Base-by-base conservation (phyloP, 805 yeast genomes). In the Saccharomyces eubayanus region DNA sequence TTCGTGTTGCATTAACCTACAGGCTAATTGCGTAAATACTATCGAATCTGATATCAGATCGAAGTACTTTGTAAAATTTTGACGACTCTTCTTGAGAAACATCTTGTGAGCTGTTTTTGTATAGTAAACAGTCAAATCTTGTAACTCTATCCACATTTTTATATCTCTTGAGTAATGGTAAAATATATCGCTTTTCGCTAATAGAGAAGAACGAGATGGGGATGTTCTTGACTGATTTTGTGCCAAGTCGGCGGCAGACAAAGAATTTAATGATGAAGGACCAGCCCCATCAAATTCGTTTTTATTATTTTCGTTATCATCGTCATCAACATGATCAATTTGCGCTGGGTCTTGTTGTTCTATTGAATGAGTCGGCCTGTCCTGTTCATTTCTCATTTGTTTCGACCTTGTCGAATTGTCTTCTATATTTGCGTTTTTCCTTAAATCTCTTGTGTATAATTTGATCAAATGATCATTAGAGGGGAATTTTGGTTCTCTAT, bases 161-260 rank as follows among this genome's bases (percentile, higher is more conserved):
- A 84, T 71, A 64, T 87, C 92, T 10, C 78, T 68, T 11, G 82
- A 77, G 54, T 83, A 83, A 53, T 74, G 74, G 62, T 83, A 84
- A 63, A 85, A 85, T 9, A 80, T 57, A 10, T 70, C 76, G 5
- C 75, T 74, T 48, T 60, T 59, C 2, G 69, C 52, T 31, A 62
- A 60, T 52, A 62, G 67, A 57, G 63, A 52, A 57, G 59, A 51
- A 47, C 61, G 53, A 51, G 31, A 24, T 41, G 59, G 47, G 6
- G 41, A 31, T 21, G 51, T 30, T 51, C 54, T 49, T 40, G 50
- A 31, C 31, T 47, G 53, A 43, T 28, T 48, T 46, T 28, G 28
- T 11, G 50, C 43, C 14, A 28, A 16, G 6, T 20, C 24, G 3
- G 46, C 21, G 8, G 31, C 16, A 21, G 40, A 24, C 28, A 21